These are phyloP conservation scores for Trichoderma orchidacearum DNA, from an alignment of 495 filamentous ascomycete species.

Conservation along the genomic window DNA sequence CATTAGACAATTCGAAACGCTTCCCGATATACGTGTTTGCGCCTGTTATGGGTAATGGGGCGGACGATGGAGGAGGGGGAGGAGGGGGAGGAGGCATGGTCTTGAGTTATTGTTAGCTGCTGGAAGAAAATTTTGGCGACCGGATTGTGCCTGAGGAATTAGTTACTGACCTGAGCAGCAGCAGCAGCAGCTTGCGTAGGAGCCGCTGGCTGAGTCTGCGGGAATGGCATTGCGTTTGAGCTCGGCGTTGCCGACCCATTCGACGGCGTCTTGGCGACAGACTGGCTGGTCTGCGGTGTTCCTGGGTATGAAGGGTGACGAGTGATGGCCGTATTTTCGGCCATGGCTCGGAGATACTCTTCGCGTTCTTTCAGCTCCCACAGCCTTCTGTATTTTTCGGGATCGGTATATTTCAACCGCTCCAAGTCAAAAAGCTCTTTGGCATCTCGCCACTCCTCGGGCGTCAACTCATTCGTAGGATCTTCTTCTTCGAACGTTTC, in stretches of 20 bases:
- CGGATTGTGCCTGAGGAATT: too few species aligned
- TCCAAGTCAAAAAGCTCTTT: constrained; percentile 14
- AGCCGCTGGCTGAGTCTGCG: neutral
- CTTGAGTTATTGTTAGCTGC: too few species aligned
- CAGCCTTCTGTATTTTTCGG: constrained; percentile 10
- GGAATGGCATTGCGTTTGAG: neutral
- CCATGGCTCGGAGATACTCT: neutral
- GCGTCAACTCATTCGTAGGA: constrained; percentile 16
- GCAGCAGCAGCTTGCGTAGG: neutral
- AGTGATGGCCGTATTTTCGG: neutral
- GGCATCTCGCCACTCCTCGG: constrained; percentile 19
- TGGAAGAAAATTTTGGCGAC: too few species aligned
- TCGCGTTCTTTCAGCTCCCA: neutral
- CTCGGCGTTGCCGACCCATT: neutral
- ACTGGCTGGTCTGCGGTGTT: neutral
- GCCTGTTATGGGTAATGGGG: neutral
- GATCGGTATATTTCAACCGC: constrained; percentile 11
- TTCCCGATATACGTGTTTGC: neutral
- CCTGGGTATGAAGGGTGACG: neutral
- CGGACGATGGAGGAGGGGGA: neutral
- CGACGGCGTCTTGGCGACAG: neutral
- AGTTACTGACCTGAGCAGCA: neutral
- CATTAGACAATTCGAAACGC: neutral
- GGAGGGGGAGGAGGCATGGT: too few species aligned
- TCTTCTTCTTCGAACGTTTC: constrained; percentile 34